Evolutionary conservation across 495 filamentous ascomycete species (phyloP).

Genomic region (Aspergillus hancockii): DNA sequence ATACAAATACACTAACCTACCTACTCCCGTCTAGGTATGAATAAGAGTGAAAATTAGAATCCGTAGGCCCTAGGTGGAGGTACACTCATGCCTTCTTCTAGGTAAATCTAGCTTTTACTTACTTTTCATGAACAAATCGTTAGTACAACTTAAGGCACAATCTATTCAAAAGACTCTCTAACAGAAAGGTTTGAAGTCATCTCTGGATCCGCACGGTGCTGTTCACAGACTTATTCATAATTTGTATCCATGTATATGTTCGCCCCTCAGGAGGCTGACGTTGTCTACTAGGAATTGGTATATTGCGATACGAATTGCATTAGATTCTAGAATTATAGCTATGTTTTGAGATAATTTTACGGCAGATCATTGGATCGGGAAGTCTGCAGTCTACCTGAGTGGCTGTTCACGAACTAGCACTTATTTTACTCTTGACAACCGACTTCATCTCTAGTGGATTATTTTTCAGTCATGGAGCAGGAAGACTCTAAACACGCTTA

Average conservation of each 20-base stretch:
- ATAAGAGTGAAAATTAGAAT: too few relatives aligned
- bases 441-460: background rate
- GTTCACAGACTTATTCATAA: background rate
- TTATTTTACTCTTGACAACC: background rate
- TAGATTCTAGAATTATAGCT: background rate
- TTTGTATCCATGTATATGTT: background rate
- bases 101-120: too few relatives aligned
- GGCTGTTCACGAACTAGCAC: too few relatives aligned
- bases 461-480: slow-evolving; percentile 2
- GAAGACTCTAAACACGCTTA: slow-evolving; percentile 45
- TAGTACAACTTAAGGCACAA: too few relatives aligned
- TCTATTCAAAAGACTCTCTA: too few relatives aligned
- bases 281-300: background rate
- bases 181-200: too few relatives aligned
- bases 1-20: too few relatives aligned
- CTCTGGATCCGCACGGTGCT: background rate
- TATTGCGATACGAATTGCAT: background rate
- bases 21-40: too few relatives aligned
- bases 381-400: background rate
- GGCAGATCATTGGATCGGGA: background rate
- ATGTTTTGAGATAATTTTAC: background rate
- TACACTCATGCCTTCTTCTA: too few relatives aligned
- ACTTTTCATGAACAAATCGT: too few relatives aligned
- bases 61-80: too few relatives aligned
- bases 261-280: background rate